phyloP scores from a whole-genome alignment of 306 rosid genomes.

The Corylus americana region DNA sequence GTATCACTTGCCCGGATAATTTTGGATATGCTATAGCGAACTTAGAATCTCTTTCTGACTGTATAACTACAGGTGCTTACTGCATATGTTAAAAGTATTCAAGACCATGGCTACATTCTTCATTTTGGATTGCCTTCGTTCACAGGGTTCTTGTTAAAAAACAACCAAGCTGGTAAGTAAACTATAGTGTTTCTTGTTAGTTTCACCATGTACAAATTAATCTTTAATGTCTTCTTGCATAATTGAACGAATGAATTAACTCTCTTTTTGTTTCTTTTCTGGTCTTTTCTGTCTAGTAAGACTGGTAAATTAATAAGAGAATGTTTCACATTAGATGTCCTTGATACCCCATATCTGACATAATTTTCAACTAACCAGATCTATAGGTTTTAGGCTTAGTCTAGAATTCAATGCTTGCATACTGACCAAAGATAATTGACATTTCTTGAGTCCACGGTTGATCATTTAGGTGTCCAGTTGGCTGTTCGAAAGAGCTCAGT shows the following conservation, averaged over 20 bases:
- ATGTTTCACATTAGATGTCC: background rate
- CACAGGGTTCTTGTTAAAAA: slow-evolving; percentile 75
- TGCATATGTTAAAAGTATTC: slow-evolving; percentile 87
- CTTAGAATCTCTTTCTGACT: background rate
- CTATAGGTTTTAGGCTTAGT: background rate
- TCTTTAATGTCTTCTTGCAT: slow-evolving; percentile 17
- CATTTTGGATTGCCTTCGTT: slow-evolving; percentile 87
- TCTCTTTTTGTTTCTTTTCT: background rate
- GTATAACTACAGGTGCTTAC: slow-evolving; percentile 61
- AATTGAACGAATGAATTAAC: slow-evolving; percentile 5
- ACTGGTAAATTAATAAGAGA: background rate
- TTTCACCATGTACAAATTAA: slow-evolving; percentile 13
- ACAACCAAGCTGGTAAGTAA: slow-evolving; percentile 47
- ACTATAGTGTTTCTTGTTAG: background rate
- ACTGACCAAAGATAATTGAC: background rate
- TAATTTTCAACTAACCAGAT: background rate
- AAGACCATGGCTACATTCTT: slow-evolving; percentile 98
- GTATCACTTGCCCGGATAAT: background rate
- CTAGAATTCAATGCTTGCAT: background rate
- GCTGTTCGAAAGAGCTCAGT: background rate
- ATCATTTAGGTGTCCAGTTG: background rate
- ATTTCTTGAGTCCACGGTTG: background rate
- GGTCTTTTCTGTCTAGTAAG: slow-evolving; percentile 13
- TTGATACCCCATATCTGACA: background rate
- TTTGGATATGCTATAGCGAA: slow-evolving; percentile 5